Evolutionary conservation across 2,329 filamentous ascomycete genomes (phyloP).

Genomic region (Hymenoscyphus scutula): DNA sequence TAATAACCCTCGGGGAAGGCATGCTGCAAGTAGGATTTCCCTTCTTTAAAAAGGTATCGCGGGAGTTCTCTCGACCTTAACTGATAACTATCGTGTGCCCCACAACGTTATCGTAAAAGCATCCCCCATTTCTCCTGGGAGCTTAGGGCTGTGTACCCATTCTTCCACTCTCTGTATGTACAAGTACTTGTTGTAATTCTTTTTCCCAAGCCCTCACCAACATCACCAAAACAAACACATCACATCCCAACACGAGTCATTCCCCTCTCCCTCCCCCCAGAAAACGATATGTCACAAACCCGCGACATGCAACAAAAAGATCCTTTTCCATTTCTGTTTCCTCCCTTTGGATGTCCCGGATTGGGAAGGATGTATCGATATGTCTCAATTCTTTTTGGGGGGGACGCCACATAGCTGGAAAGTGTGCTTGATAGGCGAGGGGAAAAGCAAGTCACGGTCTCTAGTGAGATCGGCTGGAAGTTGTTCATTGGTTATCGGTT

Average conservation of each 20-base stretch:
- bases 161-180: no score
- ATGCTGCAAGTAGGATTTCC: no score
- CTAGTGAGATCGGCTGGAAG: no score
- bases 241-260: neutral
- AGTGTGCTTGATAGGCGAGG: neutral
- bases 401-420: neutral
- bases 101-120: no score
- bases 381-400: neutral
- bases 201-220: neutral
- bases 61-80: no score
- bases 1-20: no score
- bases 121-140: no score
- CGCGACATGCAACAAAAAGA: neutral
- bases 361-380: neutral
- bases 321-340: neutral
- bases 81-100: no score
- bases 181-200: no score
- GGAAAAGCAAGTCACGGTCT: neutral
- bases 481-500: neutral
- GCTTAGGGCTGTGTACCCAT: no score
- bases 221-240: neutral
- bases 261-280: neutral
- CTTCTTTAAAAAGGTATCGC: no score
- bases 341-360: neutral
- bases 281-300: neutral